A percentile compares a stretch with the other conserved stretches of the same genome.
These are phyloP conservation scores for Globisporangium viniferum DNA, from an alignment of 352 stramenopile genomes.

Conservation along the genomic window DNA sequence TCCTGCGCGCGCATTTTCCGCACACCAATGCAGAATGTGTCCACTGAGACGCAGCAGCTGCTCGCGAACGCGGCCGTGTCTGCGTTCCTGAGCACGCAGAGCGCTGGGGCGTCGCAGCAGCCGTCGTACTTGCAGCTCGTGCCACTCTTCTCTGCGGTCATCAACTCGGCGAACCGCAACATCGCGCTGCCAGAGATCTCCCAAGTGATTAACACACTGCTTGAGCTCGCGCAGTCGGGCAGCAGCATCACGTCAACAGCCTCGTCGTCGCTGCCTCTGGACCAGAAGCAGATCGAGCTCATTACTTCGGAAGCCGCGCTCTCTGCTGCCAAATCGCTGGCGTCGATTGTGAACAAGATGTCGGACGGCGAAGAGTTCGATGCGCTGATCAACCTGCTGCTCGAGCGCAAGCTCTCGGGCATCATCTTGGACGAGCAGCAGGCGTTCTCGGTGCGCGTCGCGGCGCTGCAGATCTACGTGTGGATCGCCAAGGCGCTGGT, in stretches of 20 bases:
- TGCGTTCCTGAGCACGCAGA: constrained; percentile 53
- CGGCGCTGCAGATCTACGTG: constrained; percentile 80
- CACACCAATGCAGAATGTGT: constrained; percentile 78
- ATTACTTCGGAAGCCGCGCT: constrained; percentile 55
- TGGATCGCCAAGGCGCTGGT: constrained; percentile 83
- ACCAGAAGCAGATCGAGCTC: constrained; percentile 26
- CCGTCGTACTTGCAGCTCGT: constrained; percentile 62
- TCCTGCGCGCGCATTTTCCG: constrained; percentile 64
- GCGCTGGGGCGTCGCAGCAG: constrained; percentile 19
- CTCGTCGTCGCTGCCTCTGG: constrained; percentile 4
- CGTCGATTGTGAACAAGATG: constrained; percentile 88
- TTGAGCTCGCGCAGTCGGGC: constrained; percentile 67
- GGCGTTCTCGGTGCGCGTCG: constrained; percentile 39
- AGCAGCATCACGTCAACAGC: constrained; percentile 15
- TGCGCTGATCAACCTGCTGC: constrained; percentile 62
- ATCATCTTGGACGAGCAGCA: constrained; percentile 48
- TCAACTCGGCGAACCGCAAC: constrained; percentile 68
- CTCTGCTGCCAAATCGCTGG: constrained; percentile 69
- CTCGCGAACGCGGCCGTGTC: constrained; percentile 57
- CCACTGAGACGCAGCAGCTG: constrained; percentile 52
- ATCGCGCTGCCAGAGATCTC: constrained; percentile 59
- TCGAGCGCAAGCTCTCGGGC: constrained; percentile 59
- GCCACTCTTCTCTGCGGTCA: constrained; percentile 69
- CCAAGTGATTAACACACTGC: constrained; percentile 67
- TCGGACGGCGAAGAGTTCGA: constrained; percentile 78